A percentile compares a stretch with the other conserved stretches of the same genome.
Evolutionary conservation across 1,284 basidiomycete genomes (phyloP).

Genomic region (Spongiforma sp.): DNA sequence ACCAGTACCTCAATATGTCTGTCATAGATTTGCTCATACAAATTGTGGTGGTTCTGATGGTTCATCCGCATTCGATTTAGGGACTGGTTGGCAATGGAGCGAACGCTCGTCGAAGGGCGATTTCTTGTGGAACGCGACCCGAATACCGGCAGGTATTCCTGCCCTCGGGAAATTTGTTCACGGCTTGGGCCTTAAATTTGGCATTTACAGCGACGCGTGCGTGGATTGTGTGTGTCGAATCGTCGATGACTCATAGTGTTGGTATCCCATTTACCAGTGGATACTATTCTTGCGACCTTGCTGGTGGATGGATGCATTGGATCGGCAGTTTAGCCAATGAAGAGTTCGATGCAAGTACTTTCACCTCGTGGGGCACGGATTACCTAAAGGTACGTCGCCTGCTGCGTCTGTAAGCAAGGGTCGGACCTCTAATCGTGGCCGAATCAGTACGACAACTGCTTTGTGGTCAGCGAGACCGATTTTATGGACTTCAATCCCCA

Average conservation of each 20-base stretch:
- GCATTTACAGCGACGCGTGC: conserved; percentile 16
- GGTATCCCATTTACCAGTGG: background rate
- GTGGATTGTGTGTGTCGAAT: background rate
- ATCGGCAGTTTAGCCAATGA: conserved; percentile 14
- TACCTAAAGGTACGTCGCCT: conserved; percentile 14
- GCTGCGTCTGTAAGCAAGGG: too few species aligned
- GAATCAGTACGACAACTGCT: conserved; percentile 22
- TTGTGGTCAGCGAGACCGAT: conserved; percentile 2
- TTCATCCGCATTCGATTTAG: background rate
- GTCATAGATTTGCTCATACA: background rate
- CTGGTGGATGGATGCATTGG: conserved; percentile 1
- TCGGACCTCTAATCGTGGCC: too few species aligned
- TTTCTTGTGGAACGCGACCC: conserved; percentile 11
- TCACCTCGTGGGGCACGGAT: conserved; percentile 7
- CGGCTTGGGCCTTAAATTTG: conserved; percentile 11
- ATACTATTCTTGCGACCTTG: conserved; percentile 11
- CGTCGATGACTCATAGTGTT: background rate
- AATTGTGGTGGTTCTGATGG: background rate
- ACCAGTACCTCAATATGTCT: conserved; percentile 8
- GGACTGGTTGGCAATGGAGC: conserved; percentile 16
- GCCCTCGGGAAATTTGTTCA: conserved; percentile 11
- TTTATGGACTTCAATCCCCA: conserved; percentile 2
- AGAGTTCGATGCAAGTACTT: conserved; percentile 8
- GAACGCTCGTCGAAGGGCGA: conserved; percentile 1
- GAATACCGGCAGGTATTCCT: conserved; percentile 15